Conservation (phyloP, 768 basidiomycete species). For the Tylopilus felleus region DNA sequence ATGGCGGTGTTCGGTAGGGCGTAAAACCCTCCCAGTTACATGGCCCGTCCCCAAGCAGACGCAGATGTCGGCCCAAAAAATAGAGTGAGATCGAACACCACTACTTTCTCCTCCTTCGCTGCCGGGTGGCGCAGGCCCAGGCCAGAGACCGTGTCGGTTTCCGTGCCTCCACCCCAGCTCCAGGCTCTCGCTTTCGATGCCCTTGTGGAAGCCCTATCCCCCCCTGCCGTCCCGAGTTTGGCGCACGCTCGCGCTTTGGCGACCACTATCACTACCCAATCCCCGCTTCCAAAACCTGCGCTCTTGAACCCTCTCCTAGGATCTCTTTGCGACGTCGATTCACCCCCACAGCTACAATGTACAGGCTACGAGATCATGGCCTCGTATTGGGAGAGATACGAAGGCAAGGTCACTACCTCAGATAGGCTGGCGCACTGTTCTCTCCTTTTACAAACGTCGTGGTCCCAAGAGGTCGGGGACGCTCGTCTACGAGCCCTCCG, state of each 20-base stretch:
- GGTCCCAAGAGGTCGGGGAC: constrained; percentile 72
- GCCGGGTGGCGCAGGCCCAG: constrained; percentile 38
- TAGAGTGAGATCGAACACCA: constrained; percentile 43
- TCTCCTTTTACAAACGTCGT: constrained; percentile 51
- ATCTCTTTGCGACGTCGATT: constrained; percentile 52
- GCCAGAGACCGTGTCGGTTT: constrained; percentile 27
- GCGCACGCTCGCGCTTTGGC: constrained; percentile 61
- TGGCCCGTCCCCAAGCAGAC: constrained; percentile 33
- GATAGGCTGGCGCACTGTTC: constrained; percentile 65
- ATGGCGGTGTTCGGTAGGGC: constrained; percentile 8
- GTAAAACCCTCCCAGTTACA: constrained; percentile 16
- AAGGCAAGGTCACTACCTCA: constrained; percentile 45
- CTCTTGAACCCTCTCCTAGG: constrained; percentile 58
- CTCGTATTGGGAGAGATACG: constrained; percentile 63
- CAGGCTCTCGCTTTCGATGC: constrained; percentile 39
- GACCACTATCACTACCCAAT: constrained; percentile 43
- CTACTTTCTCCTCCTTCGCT: constrained; percentile 37
- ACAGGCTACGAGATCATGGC: constrained; percentile 71
- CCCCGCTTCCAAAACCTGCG: constrained; percentile 53
- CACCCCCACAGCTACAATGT: constrained; percentile 56
- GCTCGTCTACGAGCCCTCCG: constrained; percentile 63
- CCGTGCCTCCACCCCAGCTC: constrained; percentile 27
- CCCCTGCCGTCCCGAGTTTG: constrained; percentile 64
- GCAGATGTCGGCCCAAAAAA: constrained; percentile 28
- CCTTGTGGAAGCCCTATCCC: constrained; percentile 43